Evolutionary conservation across 2,329 filamentous ascomycete genomes (phyloP).

Genomic region (Fusarium bulbicola): DNA sequence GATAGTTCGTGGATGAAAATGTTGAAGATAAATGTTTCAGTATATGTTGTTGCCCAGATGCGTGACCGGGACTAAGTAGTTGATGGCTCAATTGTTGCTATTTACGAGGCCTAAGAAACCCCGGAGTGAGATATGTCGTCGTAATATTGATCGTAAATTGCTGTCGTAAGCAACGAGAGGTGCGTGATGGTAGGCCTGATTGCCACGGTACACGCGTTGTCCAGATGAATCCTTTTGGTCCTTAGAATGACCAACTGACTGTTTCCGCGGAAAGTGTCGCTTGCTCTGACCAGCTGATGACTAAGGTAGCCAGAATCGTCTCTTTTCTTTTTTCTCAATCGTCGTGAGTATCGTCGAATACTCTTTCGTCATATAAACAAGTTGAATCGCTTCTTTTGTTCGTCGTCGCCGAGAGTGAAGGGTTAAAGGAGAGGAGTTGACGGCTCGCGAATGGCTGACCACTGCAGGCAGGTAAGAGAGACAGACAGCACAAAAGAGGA

Average conservation of each 20-base stretch:
- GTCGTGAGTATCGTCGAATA: constrained; percentile 19
- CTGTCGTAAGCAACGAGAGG: constrained; percentile 40
- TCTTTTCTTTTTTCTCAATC: not conserved
- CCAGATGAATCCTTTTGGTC: constrained; percentile 21
- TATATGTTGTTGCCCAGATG: constrained; percentile 25
- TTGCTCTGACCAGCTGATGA: constrained; percentile 22
- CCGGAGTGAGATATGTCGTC: constrained; percentile 24
- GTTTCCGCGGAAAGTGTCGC: constrained; percentile 15
- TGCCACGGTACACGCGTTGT: constrained; percentile 39
- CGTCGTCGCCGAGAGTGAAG: constrained; percentile 22
- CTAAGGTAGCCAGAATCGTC: constrained; percentile 9
- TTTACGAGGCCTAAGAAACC: constrained; percentile 26
- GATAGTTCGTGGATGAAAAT: constrained; percentile 2
- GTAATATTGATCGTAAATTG: constrained; percentile 39
- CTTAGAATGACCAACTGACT: constrained; percentile 28
- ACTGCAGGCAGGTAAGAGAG: constrained; percentile 15
- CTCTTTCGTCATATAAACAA: constrained; percentile 13
- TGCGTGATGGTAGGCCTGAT: constrained; percentile 41
- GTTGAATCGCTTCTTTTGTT: constrained; percentile 12
- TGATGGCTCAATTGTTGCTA: constrained; percentile 29
- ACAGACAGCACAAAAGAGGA: constrained; percentile 30
- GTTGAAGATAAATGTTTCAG: not conserved
- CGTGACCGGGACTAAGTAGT: constrained; percentile 7
- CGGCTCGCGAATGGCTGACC: constrained; percentile 36
- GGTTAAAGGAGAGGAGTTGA: constrained; percentile 37